Evolutionary conservation across 371 early-diverging fungal species (phyloP).

Genomic region (Capillidium heterosporum): DNA sequence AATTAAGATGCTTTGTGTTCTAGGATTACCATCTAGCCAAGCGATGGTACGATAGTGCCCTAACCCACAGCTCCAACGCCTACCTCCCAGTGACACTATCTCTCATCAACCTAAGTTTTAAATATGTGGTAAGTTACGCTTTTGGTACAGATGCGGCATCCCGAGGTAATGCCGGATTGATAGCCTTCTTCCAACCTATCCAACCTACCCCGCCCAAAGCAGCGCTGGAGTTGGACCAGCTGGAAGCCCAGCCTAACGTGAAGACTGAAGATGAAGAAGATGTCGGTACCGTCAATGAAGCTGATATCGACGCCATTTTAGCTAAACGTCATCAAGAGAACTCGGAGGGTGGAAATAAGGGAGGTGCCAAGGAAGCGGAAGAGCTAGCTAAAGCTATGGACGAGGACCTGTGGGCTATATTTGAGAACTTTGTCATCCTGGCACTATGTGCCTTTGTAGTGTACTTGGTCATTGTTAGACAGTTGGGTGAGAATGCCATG

Average conservation of each 20-base stretch:
- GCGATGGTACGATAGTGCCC: constrained; percentile 66
- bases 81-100: constrained; percentile 66
- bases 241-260: constrained; percentile 4
- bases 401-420: not conserved
- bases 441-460: constrained; percentile 32
- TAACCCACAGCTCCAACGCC: constrained; percentile 56
- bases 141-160: constrained; percentile 15
- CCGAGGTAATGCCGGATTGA: constrained; percentile 21
- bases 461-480: constrained; percentile 39
- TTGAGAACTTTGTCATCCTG: constrained; percentile 24
- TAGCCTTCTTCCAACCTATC: constrained; percentile 12
- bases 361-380: not conserved
- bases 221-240: not conserved
- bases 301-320: not conserved
- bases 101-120: constrained; percentile 43
- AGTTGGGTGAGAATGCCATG: constrained; percentile 10
- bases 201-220: constrained; percentile 14
- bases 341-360: not conserved
- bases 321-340: not conserved
- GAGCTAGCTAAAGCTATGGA: not conserved
- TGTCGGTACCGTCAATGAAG: not conserved
- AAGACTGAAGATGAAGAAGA: not conserved
- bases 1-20: constrained; percentile 1
- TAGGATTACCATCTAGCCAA: constrained; percentile 85
- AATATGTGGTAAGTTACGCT: constrained; percentile 44